phyloP scores from a whole-genome alignment of 2,329 filamentous ascomycete species.

The Parastagonospora nodorum region DNA sequence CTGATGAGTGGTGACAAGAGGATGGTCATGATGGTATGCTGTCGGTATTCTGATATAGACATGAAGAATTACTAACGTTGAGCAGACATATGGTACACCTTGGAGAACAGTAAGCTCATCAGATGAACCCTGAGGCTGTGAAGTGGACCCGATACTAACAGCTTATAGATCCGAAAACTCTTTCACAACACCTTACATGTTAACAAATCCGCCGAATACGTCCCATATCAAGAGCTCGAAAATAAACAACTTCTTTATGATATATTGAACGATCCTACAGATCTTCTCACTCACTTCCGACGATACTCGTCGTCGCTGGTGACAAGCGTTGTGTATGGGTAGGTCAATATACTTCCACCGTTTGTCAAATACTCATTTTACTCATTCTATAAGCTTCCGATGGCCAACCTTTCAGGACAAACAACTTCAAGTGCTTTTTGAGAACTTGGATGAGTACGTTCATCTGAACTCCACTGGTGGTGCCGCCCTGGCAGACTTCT shows the following conservation, averaged over 20 bases:
- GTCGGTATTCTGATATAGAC: neutral
- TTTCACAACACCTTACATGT: constrained; percentile 13
- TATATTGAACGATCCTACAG: constrained; percentile 51
- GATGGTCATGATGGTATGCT: constrained; percentile 4
- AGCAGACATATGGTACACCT: neutral
- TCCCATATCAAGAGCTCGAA: constrained; percentile 61
- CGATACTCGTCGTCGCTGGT: constrained; percentile 55
- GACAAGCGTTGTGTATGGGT: constrained; percentile 56
- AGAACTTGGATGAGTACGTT: constrained; percentile 46
- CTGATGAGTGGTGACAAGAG: constrained; percentile 3
- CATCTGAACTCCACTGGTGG: constrained; percentile 49
- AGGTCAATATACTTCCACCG: constrained; percentile 7
- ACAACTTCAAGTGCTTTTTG: constrained; percentile 49
- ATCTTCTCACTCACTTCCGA: constrained; percentile 51
- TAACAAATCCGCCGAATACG: constrained; percentile 11
- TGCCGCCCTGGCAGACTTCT: constrained; percentile 52
- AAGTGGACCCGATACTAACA: neutral
- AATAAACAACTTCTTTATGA: constrained; percentile 59
- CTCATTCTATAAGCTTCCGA: constrained; percentile 32
- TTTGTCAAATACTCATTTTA: neutral
- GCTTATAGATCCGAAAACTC: constrained; percentile 7
- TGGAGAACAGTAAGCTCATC: neutral
- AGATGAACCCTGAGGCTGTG: neutral
- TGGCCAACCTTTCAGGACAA: constrained; percentile 49
- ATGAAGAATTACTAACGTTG: neutral